Percentiles rank a stretch among this genome's conserved stretches.
Evolutionary conservation across 164 flowering plant species (phyloP).

Genomic region (Vitis amurensis): DNA sequence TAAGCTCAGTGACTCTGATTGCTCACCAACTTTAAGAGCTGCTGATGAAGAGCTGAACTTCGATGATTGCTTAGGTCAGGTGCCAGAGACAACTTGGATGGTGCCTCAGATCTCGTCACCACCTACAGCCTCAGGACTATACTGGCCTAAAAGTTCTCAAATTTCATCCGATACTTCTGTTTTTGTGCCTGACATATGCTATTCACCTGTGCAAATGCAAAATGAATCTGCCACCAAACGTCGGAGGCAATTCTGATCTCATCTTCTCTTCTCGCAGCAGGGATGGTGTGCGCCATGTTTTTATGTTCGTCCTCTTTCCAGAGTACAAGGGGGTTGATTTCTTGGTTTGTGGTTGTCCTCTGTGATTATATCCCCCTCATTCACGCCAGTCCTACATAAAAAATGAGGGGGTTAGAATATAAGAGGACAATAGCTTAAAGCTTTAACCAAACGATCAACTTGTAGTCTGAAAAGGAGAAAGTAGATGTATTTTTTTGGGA

Average conservation of each 20-base stretch:
- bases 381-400: too few relatives aligned
- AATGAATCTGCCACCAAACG: conserved; percentile 20
- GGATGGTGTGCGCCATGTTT: too few relatives aligned
- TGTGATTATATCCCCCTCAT: too few relatives aligned
- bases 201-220: conserved; percentile 16
- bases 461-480: too few relatives aligned
- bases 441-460: too few relatives aligned
- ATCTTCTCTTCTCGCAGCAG: too few relatives aligned
- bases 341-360: too few relatives aligned
- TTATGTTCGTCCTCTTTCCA: too few relatives aligned
- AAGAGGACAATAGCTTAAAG: too few relatives aligned
- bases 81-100: conserved; percentile 57
- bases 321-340: too few relatives aligned
- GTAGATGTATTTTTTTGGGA: too few relatives aligned
- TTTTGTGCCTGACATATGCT: conserved; percentile 67
- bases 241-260: conserved; percentile 20
- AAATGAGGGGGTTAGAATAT: too few relatives aligned
- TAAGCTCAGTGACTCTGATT: conserved; percentile 63
- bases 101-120: conserved; percentile 73
- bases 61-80: conserved; percentile 59
- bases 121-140: conserved; percentile 72
- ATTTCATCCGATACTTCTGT: conserved; percentile 29
- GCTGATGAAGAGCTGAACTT: conserved; percentile 45
- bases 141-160: conserved; percentile 55
- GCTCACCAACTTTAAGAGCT: conserved; percentile 46